phyloP scores from a whole-genome alignment of 2,329 filamentous ascomycete genomes.

The Paraphaeosphaeria minitans region DNA sequence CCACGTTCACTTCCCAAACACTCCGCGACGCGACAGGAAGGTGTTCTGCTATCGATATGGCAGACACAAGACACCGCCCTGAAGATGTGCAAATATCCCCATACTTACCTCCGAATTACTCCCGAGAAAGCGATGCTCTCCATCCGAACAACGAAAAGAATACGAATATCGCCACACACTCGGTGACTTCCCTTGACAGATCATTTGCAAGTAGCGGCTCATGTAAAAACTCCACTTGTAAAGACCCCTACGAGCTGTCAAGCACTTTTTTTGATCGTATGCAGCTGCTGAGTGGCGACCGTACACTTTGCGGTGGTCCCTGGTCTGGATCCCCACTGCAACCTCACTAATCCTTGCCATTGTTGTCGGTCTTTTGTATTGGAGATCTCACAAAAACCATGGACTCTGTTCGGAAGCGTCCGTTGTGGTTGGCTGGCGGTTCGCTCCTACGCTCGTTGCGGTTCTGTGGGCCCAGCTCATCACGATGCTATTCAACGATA shows the following conservation, averaged over 20 bases:
- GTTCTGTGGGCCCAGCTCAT: constrained; percentile 18
- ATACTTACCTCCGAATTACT: background rate
- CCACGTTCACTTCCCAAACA: background rate
- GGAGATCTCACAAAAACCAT: constrained; percentile 15
- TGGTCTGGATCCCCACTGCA: constrained; percentile 12
- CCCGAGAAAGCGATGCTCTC: constrained; percentile 5
- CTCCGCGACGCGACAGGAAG: background rate
- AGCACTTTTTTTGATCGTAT: background rate
- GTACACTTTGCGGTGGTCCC: constrained; percentile 15
- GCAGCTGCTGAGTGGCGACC: constrained; percentile 17
- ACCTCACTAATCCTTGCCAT: constrained; percentile 9
- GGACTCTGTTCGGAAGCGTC: constrained; percentile 17
- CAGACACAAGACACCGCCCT: background rate
- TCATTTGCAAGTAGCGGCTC: background rate
- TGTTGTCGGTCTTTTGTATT: constrained; percentile 11
- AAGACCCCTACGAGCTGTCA: background rate
- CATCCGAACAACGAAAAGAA: background rate
- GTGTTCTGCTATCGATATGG: background rate
- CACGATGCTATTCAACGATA: constrained; percentile 18
- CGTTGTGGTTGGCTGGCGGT: constrained; percentile 14
- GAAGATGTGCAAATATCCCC: background rate
- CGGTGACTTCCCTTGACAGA: background rate
- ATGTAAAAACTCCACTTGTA: background rate
- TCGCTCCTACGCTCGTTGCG: constrained; percentile 17
- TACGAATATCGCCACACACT: background rate